Base-by-base conservation (phyloP, 805 yeast genomes). In the Lachancea lanzarotensis region DNA sequence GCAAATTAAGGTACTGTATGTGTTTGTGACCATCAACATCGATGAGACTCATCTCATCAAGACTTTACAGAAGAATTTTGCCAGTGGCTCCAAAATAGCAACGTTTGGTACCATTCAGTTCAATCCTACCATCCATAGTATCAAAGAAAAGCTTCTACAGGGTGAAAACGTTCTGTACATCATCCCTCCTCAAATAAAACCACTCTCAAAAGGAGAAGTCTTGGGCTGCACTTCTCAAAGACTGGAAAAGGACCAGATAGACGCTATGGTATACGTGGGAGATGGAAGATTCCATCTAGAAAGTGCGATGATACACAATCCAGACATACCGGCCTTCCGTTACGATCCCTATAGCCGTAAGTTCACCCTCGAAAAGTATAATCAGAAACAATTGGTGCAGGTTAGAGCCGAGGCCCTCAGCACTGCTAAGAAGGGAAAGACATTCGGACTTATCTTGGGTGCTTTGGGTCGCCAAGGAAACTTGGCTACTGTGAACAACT, bases 251-350 rank as follows among this genome's bases (percentile, higher is more conserved):
- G 72, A 73, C 3, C 82, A 79, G 35, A 73, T 76, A 29, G 79
- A 81, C 55, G 95, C 90, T 0, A 87, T 90, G 83, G 75, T 93
- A 2, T 93, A 91, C 57, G 72, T 93, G 18, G 98, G 98, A 29
- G 98, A 93, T 65, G 98, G 98, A 12, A 69, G 98, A 41, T 93
- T 93, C 67, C 98, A 93, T 65, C 69, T 93, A 36, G 98, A 93
- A 61, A 79, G 91, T 42, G 88, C 97, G 5, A 91, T 93, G 98
- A 93, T 93, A 45, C 98, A 90, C 64, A 93, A 93, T 60, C 98
- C 98, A 0, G 78, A 78, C 3, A 75, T 91, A 15, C 95, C 95
- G 0, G 98, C 98, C 0, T 93, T 72, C 65, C 78, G 96, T 56
- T 93, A 93, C 62, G 98, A 93, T 60, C 98, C 98, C 10, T 93